Evolutionary conservation across 1,284 basidiomycete species (phyloP).

Genomic region (Naganishia sp.): DNA sequence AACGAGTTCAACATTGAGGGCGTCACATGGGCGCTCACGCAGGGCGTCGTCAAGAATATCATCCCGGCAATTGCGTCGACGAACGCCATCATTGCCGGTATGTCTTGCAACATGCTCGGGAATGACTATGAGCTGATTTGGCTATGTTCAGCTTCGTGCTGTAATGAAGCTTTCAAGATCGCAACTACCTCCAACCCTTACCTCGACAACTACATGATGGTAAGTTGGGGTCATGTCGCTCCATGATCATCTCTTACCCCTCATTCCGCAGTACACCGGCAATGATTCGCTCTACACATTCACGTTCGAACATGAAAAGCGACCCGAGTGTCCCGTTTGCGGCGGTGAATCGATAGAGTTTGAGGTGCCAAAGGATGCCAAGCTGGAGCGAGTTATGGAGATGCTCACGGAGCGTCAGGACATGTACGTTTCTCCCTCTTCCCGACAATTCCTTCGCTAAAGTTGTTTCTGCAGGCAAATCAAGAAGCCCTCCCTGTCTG

Average conservation of each 20-base stretch:
- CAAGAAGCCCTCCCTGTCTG: constrained; percentile 82
- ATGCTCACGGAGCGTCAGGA: constrained; percentile 79
- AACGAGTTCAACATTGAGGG: constrained; percentile 94
- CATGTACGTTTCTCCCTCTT: constrained; percentile 63
- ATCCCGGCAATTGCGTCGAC: constrained; percentile 97
- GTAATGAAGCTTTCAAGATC: constrained; percentile 99
- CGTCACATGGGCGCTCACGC: constrained; percentile 95
- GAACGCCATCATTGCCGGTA: constrained; percentile 92
- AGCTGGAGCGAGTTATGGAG: constrained; percentile 81
- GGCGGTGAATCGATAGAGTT: constrained; percentile 83
- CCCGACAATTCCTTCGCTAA: constrained; percentile 1
- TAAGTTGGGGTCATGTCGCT: constrained; percentile 52
- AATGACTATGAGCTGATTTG: not conserved
- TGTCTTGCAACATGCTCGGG: constrained; percentile 26
- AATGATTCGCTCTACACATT: constrained; percentile 97
- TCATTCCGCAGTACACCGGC: constrained; percentile 64
- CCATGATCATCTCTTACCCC: not conserved
- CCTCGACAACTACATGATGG: constrained; percentile 98
- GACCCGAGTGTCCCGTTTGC: constrained; percentile 93
- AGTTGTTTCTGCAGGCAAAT: constrained; percentile 70
- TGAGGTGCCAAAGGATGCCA: constrained; percentile 67
- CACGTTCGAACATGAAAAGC: constrained; percentile 93
- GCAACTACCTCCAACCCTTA: constrained; percentile 91
- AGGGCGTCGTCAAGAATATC: constrained; percentile 99
- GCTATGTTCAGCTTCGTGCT: constrained; percentile 77